These are phyloP conservation scores for Leishmania braziliensis DNA, from an alignment of 208 protist genomes.

Conservation along the genomic window DNA sequence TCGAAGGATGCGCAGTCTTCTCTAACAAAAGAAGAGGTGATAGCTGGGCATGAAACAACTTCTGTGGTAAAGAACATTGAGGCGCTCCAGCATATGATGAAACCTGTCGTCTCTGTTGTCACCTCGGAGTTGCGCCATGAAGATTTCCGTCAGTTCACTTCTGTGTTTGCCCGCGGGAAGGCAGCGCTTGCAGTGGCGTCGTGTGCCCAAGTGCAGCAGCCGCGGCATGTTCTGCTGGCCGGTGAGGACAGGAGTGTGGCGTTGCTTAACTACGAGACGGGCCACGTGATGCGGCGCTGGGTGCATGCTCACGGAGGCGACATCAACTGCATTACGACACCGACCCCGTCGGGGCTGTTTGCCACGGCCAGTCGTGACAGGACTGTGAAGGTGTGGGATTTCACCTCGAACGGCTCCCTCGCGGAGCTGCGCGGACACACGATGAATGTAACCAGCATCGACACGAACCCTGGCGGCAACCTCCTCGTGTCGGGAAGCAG, in stretches of 20 bases:
- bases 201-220: slow-evolving; percentile 46
- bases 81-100: slow-evolving; percentile 58
- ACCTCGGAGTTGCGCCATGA: slow-evolving; percentile 31
- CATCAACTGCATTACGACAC: slow-evolving; percentile 65
- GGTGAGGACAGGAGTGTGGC: slow-evolving; percentile 65
- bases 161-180: slow-evolving; percentile 36
- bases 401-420: slow-evolving; percentile 40
- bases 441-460: slow-evolving; percentile 58
- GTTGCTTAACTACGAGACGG: slow-evolving; percentile 69
- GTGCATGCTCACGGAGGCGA: slow-evolving; percentile 54
- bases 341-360: slow-evolving; percentile 48
- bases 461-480: slow-evolving; percentile 31
- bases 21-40: not conserved
- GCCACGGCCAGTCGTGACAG: slow-evolving; percentile 63
- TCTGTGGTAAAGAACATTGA: slow-evolving; percentile 43
- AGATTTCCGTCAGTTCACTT: slow-evolving; percentile 59
- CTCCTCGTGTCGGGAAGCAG: slow-evolving; percentile 71
- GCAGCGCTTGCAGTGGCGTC: slow-evolving; percentile 58
- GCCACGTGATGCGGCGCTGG: slow-evolving; percentile 59
- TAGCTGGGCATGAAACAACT: not conserved
- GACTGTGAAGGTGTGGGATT: slow-evolving; percentile 65
- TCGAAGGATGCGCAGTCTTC: not conserved
- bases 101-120: slow-evolving; percentile 45
- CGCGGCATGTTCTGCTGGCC: slow-evolving; percentile 52
- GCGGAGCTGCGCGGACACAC: slow-evolving; percentile 59